Evolutionary conservation across 768 basidiomycete species (phyloP).

Genomic region (Pleurotus pulmonarius): DNA sequence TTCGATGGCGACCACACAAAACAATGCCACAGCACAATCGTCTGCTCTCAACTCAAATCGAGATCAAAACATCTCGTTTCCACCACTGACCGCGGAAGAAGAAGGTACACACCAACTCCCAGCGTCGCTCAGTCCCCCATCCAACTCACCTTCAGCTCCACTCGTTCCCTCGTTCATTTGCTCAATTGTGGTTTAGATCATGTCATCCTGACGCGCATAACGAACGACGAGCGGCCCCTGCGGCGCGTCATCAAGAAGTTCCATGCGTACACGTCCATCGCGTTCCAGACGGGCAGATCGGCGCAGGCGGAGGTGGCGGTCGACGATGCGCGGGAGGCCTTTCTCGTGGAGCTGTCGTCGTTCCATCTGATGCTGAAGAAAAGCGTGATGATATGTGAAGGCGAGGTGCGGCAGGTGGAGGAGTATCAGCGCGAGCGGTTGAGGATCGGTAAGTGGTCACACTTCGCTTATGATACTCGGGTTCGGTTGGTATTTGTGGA

Average conservation of each 20-base stretch:
- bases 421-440: slow-evolving; percentile 74
- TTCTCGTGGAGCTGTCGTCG: slow-evolving; percentile 72
- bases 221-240: slow-evolving; percentile 77
- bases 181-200: slow-evolving; percentile 44
- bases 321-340: slow-evolving; percentile 75
- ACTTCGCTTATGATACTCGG: neutral
- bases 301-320: slow-evolving; percentile 22
- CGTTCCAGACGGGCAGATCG: slow-evolving; percentile 17
- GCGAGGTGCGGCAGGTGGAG: slow-evolving; percentile 80
- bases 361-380: slow-evolving; percentile 77
- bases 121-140: slow-evolving; percentile 20
- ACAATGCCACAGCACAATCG: too few relatives aligned
- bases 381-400: slow-evolving; percentile 79
- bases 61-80: slow-evolving; percentile 19
- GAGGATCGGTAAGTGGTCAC: slow-evolving; percentile 56
- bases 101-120: slow-evolving; percentile 40
- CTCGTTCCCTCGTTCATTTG: too few relatives aligned
- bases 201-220: slow-evolving; percentile 77
- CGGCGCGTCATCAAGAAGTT: slow-evolving; percentile 81
- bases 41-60: too few relatives aligned
- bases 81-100: slow-evolving; percentile 55
- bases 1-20: too few relatives aligned
- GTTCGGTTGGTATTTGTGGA: neutral
- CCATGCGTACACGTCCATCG: slow-evolving; percentile 63
- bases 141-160: slow-evolving; percentile 12